Evolutionary conservation across 139 green algal genomes (phyloP), one percentile per base, ranked within the genome.

Genomic region (Tetratostichococcus sp.): DNA sequence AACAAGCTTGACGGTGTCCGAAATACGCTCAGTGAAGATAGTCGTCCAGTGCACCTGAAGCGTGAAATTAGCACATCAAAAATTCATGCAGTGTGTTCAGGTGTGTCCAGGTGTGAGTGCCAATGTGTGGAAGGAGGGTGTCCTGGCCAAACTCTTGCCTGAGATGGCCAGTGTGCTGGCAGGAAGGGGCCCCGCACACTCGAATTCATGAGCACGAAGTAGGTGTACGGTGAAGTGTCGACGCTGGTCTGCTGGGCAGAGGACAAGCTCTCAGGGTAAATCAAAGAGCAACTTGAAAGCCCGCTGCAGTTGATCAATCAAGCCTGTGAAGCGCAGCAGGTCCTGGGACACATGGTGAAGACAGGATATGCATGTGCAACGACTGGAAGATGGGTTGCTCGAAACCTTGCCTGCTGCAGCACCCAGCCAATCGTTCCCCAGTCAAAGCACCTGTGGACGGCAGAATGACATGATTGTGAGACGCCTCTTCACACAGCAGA

Each of bases 361-460:
- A n/a, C n/a, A n/a, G n/a, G n/a, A n/a, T n/a, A n/a, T n/a, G n/a
- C n/a, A n/a, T n/a, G n/a, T n/a, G n/a, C n/a, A n/a, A n/a, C n/a
- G n/a, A n/a, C n/a, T n/a, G n/a, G n/a, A 26, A 26, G 50, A 17
- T 26, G 50, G 39, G 39, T 11, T 50, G 39, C 39, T 25, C 30
- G n/a, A n/a, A n/a, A n/a, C n/a, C n/a, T n/a, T n/a, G 71, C 28
- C 30, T 42, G 30, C 3, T 73, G 65, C 26, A 85, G 33, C 30
- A 80, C 75, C 86, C 86, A 90, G 28, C 86, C 83, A 77, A 89
- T 79, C 33, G 83, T 87, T 39, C 86, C 83, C 81, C 79, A 90
- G 78, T 86, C 82, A 66, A 70, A 90, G 76, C 83, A 86, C 50
- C 50, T 62, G 50, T 17, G 26, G 19, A n/a, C 2, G 14, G 50